These are phyloP conservation scores for Noccaea caerulescens DNA, from an alignment of 345 rosid genomes.

Conservation along the genomic window DNA sequence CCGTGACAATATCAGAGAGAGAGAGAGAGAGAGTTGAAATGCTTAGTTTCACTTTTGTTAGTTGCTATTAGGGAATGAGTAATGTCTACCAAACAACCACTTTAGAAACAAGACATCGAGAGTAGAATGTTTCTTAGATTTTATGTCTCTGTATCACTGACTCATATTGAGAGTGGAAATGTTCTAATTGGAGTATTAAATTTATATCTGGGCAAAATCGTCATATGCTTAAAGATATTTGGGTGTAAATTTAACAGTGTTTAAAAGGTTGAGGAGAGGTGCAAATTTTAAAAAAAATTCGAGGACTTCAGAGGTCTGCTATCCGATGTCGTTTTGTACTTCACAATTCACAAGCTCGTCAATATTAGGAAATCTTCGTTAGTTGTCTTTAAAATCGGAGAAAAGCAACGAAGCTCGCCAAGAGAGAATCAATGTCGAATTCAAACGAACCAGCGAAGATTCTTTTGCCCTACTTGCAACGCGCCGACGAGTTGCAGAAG, in stretches of 20 bases:
- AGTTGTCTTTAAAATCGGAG: background rate
- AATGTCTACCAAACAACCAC: conserved; percentile 22
- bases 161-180: conserved; percentile 8
- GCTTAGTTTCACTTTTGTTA: conserved; percentile 22
- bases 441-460: conserved; percentile 85
- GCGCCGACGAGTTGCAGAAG: conserved; percentile 97
- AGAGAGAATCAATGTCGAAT: conserved; percentile 56
- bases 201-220: background rate
- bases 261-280: background rate
- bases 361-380: conserved; percentile 1
- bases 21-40: conserved; percentile 35
- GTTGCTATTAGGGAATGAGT: conserved; percentile 26
- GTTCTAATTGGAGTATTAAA: conserved; percentile 39
- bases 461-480: conserved; percentile 86
- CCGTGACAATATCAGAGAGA: conserved; percentile 55
- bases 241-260: background rate
- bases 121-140: conserved; percentile 33
- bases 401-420: conserved; percentile 21
- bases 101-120: conserved; percentile 16
- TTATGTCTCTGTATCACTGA: conserved; percentile 24
- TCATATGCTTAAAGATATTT: background rate
- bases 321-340: conserved; percentile 26
- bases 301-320: background rate
- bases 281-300: background rate
- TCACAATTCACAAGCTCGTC: conserved; percentile 17